These are phyloP conservation scores for Nicotiana knightiana DNA, from an alignment of 257 asterid genomes.

Conservation along the genomic window DNA sequence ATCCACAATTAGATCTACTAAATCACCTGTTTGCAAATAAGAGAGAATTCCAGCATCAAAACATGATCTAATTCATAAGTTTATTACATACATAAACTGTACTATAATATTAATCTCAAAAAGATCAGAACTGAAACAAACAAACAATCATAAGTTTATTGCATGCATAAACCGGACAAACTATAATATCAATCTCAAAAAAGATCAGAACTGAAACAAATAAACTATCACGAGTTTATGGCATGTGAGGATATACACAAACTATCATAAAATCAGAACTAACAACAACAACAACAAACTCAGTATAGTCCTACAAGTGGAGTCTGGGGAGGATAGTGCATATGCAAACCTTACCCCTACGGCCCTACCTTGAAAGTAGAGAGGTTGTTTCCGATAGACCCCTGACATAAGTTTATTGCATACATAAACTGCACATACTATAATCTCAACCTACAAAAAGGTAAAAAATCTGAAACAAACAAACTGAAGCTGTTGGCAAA, in stretches of 20 bases:
- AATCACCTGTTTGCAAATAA: slow-evolving; percentile 10
- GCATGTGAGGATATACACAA: too few species aligned
- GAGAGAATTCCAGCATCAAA: not conserved
- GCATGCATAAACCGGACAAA: not conserved
- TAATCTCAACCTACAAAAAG: not conserved
- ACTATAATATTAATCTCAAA: not conserved
- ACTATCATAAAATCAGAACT: too few species aligned
- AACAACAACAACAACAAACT: too few species aligned
- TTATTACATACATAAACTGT: not conserved
- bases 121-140: not conserved
- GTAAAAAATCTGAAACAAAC: not conserved
- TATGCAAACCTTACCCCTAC: too few species aligned
- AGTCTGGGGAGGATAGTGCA: too few species aligned
- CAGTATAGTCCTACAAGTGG: too few species aligned
- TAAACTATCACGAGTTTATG: not conserved
- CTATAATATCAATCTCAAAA: not conserved
- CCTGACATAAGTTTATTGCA: too few species aligned
- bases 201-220: not conserved
- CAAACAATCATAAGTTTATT: not conserved
- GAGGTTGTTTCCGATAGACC: too few species aligned
- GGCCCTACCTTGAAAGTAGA: too few species aligned
- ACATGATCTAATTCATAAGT: not conserved
- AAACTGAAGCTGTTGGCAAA: not conserved
- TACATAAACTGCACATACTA: not conserved
- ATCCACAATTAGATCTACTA: slow-evolving; percentile 3